A percentile compares a stretch with the other conserved stretches of the same genome.
Evolutionary conservation across 306 rosid genomes (phyloP).

Genomic region (Ziziphus jujuba): DNA sequence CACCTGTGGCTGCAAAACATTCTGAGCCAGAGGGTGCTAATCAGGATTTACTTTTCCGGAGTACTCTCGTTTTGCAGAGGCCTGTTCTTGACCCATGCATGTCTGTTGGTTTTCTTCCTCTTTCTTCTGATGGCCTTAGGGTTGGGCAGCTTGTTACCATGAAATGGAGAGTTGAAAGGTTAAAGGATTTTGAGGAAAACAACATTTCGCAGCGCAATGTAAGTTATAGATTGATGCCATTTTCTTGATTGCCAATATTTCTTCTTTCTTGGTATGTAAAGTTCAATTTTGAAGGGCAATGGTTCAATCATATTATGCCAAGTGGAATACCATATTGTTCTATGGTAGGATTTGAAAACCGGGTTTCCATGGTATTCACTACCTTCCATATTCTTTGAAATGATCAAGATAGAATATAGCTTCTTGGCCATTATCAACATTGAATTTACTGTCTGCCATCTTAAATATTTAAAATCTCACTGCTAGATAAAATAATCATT

Average conservation of each 20-base stretch:
- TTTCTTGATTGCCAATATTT: not conserved
- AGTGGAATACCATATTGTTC: not conserved
- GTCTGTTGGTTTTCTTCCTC: conserved; percentile 97
- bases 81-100: conserved; percentile 96
- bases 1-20: conserved; percentile 53
- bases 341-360: not conserved
- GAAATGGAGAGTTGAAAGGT: conserved; percentile 96
- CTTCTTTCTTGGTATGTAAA: not conserved
- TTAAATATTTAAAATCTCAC: not conserved
- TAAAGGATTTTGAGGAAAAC: conserved; percentile 60
- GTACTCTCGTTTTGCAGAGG: conserved; percentile 79
- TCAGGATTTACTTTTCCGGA: conserved; percentile 76
- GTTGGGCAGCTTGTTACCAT: conserved; percentile 89
- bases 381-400: not conserved
- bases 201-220: conserved; percentile 54
- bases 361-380: not conserved
- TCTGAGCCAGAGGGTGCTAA: conserved; percentile 42
- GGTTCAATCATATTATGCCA: not conserved
- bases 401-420: not conserved
- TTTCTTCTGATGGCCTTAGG: conserved; percentile 78
- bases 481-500: not conserved
- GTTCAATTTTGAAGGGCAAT: not conserved
- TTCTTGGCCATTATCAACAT: not conserved
- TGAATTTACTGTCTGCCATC: not conserved
- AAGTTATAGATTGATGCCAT: conserved; percentile 31